These are phyloP conservation scores for Litchi chinensis DNA, from an alignment of 345 rosid genomes.

Conservation along the genomic window DNA sequence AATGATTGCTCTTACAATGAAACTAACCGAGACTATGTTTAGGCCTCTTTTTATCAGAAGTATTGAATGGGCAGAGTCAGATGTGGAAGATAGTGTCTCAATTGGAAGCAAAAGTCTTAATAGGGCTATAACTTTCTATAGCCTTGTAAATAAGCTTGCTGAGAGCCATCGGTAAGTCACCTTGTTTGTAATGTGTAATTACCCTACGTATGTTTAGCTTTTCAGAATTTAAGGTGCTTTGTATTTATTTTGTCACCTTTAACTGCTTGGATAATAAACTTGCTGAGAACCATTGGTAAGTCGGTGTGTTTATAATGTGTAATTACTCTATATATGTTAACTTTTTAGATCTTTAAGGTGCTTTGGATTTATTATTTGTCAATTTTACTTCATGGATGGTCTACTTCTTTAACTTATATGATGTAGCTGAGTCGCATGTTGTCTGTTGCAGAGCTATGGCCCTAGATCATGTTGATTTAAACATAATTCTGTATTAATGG, in stretches of 20 bases:
- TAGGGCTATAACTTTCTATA: slow-evolving; percentile 77
- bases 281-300: too few relatives aligned
- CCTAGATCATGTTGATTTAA: background rate
- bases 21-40: slow-evolving; percentile 92
- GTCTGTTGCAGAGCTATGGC: background rate
- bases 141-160: slow-evolving; percentile 71
- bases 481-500: slow-evolving; percentile 7
- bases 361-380: too few relatives aligned
- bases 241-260: slow-evolving; percentile 2
- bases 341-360: too few relatives aligned
- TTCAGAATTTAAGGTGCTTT: background rate
- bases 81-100: slow-evolving; percentile 46
- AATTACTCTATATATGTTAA: too few relatives aligned
- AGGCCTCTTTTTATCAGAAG: slow-evolving; percentile 81
- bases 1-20: slow-evolving; percentile 72
- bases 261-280: background rate
- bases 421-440: background rate
- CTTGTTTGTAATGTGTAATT: slow-evolving; percentile 6
- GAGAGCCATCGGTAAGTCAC: slow-evolving; percentile 79
- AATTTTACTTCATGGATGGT: background rate
- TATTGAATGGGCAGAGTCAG: slow-evolving; percentile 85
- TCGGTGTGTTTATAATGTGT: too few relatives aligned
- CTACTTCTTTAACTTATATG: background rate
- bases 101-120: slow-evolving; percentile 43
- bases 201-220: background rate